Percentiles rank a stretch among this genome's conserved stretches.
Evolutionary conservation across 176 grass and related monocot species (phyloP).

Genomic region (Calamus simplicifolius): DNA sequence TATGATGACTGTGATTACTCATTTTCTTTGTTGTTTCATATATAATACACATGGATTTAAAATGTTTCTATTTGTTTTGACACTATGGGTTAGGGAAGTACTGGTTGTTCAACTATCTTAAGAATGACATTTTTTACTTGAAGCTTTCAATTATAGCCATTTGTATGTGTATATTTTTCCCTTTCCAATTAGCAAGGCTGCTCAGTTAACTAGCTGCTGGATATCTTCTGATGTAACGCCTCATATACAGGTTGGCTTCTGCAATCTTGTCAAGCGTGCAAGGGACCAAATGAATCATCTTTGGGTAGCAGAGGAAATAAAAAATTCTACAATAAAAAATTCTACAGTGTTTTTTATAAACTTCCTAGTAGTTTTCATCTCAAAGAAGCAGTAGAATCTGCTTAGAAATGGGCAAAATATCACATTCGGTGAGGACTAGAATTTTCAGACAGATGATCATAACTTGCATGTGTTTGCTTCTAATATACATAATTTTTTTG

Average conservation of each 20-base stretch:
- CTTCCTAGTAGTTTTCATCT: constrained; percentile 68
- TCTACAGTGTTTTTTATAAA: constrained; percentile 42
- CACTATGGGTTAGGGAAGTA: too few relatives aligned
- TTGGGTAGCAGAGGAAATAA: constrained; percentile 79
- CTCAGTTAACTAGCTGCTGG: too few relatives aligned
- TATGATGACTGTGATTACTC: too few relatives aligned
- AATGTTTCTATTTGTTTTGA: too few relatives aligned
- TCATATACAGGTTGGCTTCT: constrained; percentile 64
- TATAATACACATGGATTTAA: neutral
- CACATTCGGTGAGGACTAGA: constrained; percentile 44
- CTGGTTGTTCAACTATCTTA: too few relatives aligned
- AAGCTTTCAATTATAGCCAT: too few relatives aligned
- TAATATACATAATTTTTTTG: constrained; percentile 2
- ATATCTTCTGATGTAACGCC: too few relatives aligned
- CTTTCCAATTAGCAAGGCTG: neutral
- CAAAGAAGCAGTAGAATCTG: constrained; percentile 40
- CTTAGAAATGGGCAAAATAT: constrained; percentile 69
- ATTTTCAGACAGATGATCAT: constrained; percentile 8
- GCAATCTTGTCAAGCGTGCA: constrained; percentile 68
- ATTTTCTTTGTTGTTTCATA: too few relatives aligned
- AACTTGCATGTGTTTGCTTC: constrained; percentile 10
- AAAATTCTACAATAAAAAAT: constrained; percentile 51
- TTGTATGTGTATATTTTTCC: constrained; percentile 1
- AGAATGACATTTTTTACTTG: too few relatives aligned
- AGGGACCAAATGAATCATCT: constrained; percentile 72